phyloP scores from a whole-genome alignment of 768 basidiomycete species.

The Mycena galericulata region DNA sequence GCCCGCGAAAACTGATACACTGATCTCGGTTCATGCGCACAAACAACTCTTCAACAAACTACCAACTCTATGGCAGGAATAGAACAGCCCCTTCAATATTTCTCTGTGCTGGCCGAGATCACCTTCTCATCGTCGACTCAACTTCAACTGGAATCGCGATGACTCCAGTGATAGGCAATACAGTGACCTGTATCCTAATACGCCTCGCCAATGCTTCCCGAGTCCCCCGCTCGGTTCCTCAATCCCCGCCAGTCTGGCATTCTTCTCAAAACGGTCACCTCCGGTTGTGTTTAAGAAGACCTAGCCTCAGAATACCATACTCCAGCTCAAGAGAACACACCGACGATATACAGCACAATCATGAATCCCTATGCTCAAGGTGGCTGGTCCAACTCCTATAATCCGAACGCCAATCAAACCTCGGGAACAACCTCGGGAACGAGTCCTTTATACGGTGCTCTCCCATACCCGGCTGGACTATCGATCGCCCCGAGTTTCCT shows the following conservation, averaged over 20 bases:
- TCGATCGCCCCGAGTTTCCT: conserved; percentile 43
- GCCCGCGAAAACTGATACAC: not conserved
- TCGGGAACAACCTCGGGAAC: conserved; percentile 2
- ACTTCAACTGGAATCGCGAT: conserved; percentile 6
- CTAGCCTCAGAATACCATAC: too few species aligned
- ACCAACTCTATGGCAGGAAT: not conserved
- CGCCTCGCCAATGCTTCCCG: not conserved
- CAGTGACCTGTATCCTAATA: not conserved
- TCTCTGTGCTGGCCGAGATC: conserved; percentile 13
- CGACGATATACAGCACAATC: not conserved
- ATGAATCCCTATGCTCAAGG: conserved; percentile 32
- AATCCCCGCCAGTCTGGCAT: not conserved
- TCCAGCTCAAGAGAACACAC: not conserved
- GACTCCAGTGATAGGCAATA: not conserved
- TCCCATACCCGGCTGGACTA: conserved; percentile 2
- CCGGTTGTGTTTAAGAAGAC: not conserved
- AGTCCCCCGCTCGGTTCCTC: conserved; percentile 13
- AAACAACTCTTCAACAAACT: not conserved
- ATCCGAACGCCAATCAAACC: conserved; percentile 8
- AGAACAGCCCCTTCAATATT: conserved; percentile 3
- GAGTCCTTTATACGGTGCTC: conserved; percentile 14
- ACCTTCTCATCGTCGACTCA: conserved; percentile 12
- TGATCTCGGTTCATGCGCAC: not conserved
- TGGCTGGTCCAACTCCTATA: conserved; percentile 24
- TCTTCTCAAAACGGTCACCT: not conserved